Base-by-base conservation (phyloP, 106 monocot species). In the Dioscorea zingiberensis region DNA sequence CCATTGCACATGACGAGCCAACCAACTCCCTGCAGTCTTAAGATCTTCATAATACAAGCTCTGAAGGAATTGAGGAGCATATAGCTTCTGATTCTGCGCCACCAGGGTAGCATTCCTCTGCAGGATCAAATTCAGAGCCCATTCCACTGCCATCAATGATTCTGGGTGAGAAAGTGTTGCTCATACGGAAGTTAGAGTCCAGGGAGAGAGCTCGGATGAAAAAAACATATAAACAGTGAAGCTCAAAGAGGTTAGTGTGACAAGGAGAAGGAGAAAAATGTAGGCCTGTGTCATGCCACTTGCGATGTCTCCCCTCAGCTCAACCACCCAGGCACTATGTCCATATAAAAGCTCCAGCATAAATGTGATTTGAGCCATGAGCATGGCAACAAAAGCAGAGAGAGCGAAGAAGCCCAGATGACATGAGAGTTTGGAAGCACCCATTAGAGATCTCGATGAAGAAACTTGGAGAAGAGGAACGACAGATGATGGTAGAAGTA, bases 391-490 rank as follows among this genome's bases (percentile, higher is more conserved):
- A 71, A 88, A 88, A 21, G 83, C 64, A 61, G 85, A 44, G 27
- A 95, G 71, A 68, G 83, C 78, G 30, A 83, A 62, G 57, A 95
- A 74, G 70, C 86, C 95, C 44, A 84, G 62, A 70, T 74, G 74
- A 83, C 76, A 84, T 55, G 85, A 66, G 25, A 81, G 83, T 70
- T 70, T 88, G 54, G 77, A 81, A 25, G 72, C 7, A 47, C 82
- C 85, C 95, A 95, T 95, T 55, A 88, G 63, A 53, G 59, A 53
- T 74, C 71, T 88, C 18, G 95, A 95, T 59, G 95, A 91, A 57
- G 91, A 91, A 60, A 95, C 85, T 11, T 91, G 83, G 38, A 91
- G 91, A 75, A 95, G 91, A 9, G 95, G 95, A 62, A 95, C 85
- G 7, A 83, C 82, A 68, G 95, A 88, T 47, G 95, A 88, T 67